Base-by-base conservation (phyloP, 108 stramenopile species). In the Conticribra guillardii region DNA sequence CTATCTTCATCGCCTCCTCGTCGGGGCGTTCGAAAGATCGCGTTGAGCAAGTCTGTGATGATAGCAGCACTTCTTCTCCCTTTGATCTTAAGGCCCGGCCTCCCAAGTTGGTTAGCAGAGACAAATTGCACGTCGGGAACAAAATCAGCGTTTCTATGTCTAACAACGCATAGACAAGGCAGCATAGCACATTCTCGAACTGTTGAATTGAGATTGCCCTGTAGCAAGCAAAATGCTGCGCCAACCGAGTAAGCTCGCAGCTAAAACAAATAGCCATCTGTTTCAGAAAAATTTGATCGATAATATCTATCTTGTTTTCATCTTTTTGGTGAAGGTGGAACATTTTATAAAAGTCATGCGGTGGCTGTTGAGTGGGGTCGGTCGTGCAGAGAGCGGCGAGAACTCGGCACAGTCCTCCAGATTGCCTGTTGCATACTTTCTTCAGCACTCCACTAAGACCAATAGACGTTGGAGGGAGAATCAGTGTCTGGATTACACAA, bases 241-340 rank as follows among this genome's bases (percentile, higher is more conserved):
- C 51, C 34, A 78, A 30, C 15, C 64, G 69, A 47, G 68, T 53
- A 17, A 78, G 28, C 77, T 78, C 77, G 44, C 57, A 60, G 29
- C 48, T 69, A 49, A 78, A 71, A 29, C 64, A 54, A n/a, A 63
- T 31, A 30, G 60, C 34, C 49, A 78, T 29, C 45, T 61, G 69
- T 17, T 51, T 60, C 44, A 78, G 33, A 17, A 58, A 60, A 58
- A 66, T 33, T 29, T 41, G 19, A 45, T 59, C 58, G 7, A 66
- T 69, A 49, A 23, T 60, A 19, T 31, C 27, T 17, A 9, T 50
- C 23, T 29, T 50, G 55, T 52, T 29, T n/a, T n/a, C n/a, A n/a
- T n/a, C n/a, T n/a, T n/a, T n/a, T 30, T 11, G 47, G 31, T 50
- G 27, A 1, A 46, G 27, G 18, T 29, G 17, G 37, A 74, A 74